Conservation (phyloP, 352 stramenopile genomes). For the Pythium apleroticum region DNA sequence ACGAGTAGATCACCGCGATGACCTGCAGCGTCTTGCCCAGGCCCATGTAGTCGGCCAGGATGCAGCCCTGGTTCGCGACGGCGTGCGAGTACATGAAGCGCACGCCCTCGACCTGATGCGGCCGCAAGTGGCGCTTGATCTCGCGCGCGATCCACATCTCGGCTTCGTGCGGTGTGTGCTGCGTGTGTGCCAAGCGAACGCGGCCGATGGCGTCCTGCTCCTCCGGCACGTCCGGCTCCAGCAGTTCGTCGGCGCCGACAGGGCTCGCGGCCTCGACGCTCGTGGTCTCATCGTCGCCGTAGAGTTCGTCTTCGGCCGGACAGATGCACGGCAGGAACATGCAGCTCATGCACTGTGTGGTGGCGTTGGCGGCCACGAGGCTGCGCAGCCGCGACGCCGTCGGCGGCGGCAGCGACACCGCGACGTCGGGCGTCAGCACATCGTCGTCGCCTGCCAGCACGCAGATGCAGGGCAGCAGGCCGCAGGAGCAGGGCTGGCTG, state of each 20-base stretch:
- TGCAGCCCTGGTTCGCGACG: constrained; percentile 59
- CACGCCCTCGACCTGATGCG: constrained; percentile 75
- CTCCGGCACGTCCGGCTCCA: constrained; percentile 30
- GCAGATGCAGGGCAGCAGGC: constrained; percentile 75
- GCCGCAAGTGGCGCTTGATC: constrained; percentile 74
- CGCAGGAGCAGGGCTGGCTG: constrained; percentile 43
- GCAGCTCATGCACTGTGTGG: constrained; percentile 59
- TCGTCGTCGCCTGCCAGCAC: constrained; percentile 39
- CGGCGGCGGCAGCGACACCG: not conserved
- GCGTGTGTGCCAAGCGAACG: constrained; percentile 30
- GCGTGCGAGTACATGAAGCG: constrained; percentile 69
- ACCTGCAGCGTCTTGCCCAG: constrained; percentile 90
- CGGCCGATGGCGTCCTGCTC: constrained; percentile 52
- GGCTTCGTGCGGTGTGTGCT: not conserved
- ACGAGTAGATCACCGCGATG: constrained; percentile 84
- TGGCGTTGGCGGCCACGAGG: constrained; percentile 58
- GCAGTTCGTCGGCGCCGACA: constrained; percentile 26
- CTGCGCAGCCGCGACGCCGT: constrained; percentile 37
- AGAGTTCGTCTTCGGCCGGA: constrained; percentile 48
- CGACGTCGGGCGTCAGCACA: constrained; percentile 28
- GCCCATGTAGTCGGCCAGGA: constrained; percentile 90
- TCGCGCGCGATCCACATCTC: constrained; percentile 72
- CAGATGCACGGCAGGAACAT: constrained; percentile 85
- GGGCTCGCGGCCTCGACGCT: constrained; percentile 45
- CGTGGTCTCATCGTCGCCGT: constrained; percentile 41